These are phyloP conservation scores for Aureobasidium sp. DNA, from an alignment of 2,329 filamentous ascomycete species.

Conservation along the genomic window DNA sequence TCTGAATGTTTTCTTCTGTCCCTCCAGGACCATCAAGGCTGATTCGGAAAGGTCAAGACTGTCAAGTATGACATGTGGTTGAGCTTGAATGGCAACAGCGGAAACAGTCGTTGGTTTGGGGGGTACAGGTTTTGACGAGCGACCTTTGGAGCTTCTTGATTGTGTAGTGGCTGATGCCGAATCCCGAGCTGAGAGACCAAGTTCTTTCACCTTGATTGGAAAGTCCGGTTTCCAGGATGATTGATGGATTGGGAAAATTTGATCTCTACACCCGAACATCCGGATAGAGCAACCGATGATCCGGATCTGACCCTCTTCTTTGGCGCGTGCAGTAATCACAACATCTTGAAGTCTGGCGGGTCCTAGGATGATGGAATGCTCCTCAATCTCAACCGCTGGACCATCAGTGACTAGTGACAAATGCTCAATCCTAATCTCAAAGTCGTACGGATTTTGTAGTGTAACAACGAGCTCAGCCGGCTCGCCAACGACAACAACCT, in stretches of 20 bases:
- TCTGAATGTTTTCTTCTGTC: conserved; percentile 69
- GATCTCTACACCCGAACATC: conserved; percentile 71
- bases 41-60: conserved; percentile 73
- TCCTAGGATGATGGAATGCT: conserved; percentile 61
- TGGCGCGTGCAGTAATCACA: conserved; percentile 60
- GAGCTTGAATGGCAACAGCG: conserved; percentile 68
- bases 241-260: conserved; percentile 75
- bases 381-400: conserved; percentile 58
- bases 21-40: conserved; percentile 86
- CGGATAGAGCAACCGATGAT: conserved; percentile 73
- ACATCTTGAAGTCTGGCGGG: conserved; percentile 78
- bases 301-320: conserved; percentile 56
- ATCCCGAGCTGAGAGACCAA: conserved; percentile 40
- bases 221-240: conserved; percentile 64
- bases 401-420: conserved; percentile 68
- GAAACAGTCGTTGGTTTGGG: conserved; percentile 39
- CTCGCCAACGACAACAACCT: conserved; percentile 70
- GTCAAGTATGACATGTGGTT: conserved; percentile 69
- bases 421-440: conserved; percentile 82
- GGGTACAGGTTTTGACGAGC: conserved; percentile 17
- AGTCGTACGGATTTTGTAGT: conserved; percentile 88
- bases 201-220: conserved; percentile 67
- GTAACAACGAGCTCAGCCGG: conserved; percentile 69
- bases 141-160: neutral
- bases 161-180: neutral